Conservation (phyloP, 2,329 filamentous ascomycete genomes). For the Lasiodiplodia theobromae region DNA sequence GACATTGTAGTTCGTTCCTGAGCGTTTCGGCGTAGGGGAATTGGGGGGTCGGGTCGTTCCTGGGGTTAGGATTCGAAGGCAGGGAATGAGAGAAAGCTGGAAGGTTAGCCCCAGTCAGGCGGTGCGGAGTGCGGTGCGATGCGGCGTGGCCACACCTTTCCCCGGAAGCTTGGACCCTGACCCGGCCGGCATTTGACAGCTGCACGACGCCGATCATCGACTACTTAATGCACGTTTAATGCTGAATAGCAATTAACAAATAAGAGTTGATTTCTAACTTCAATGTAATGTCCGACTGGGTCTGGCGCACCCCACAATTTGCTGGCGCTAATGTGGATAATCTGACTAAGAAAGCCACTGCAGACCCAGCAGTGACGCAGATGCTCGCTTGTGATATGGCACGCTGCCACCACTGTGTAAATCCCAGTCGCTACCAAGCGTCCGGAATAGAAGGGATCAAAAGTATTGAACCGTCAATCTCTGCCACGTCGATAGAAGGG, state of each 20-base stretch:
- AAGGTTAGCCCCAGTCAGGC: slow-evolving; percentile 11
- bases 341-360: neutral
- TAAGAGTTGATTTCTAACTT: neutral
- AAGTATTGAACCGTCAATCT: neutral
- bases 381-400: neutral
- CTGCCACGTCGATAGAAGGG: neutral
- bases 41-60: neutral
- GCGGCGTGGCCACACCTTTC: slow-evolving; percentile 5
- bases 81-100: neutral
- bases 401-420: neutral
- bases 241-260: neutral
- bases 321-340: neutral
- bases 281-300: neutral
- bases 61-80: neutral
- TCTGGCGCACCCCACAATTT: neutral
- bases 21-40: neutral
- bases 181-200: slow-evolving; percentile 2
- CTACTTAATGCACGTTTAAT: neutral
- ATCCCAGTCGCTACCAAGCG: neutral
- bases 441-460: neutral
- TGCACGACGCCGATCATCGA: slow-evolving; percentile 1
- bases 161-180: slow-evolving; percentile 18
- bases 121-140: slow-evolving; percentile 12
- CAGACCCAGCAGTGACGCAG: neutral
- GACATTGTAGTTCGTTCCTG: neutral